Evolutionary conservation across 2,329 filamentous ascomycete genomes (phyloP), one percentile per base, ranked within the genome.

Genomic region (Aureobasidium uvarum): DNA sequence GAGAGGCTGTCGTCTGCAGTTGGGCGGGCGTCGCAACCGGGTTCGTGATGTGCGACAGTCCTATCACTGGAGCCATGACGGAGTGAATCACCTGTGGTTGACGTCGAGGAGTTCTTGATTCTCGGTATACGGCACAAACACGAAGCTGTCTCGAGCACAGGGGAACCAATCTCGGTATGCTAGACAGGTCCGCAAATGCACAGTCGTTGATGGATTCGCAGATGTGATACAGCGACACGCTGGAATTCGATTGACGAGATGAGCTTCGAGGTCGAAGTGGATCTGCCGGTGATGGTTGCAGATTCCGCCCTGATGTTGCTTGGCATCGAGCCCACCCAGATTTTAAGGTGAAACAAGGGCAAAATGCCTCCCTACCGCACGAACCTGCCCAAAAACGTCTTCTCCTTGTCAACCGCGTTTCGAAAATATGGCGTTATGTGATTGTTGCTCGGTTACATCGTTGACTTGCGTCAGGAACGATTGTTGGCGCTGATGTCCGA

Each of bases 1-100:
- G 85, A 76, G 78, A 87, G 75, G 66, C 83, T 75, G 70, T 84
- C 73, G 72, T 84, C 78, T 73, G 82, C 74, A 95, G 82, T 76
- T 94, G 90, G 39, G 85, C 83, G n/a, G 86, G 80, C 36, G 89
- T 89, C 18, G 88, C 89, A 56, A 94, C 82, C 25, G 89, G 85
- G 68, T 94, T 93, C 7, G 84, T 81, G 70, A 93, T 83, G 70
- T 79, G 75, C 10, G 77, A 78, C 23, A 73, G 70, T 68, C 74
- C 75, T 66, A 72, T 72, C 45, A 69, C 62, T 11, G 67, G 67
- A 50, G 71, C 68, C 71, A 74, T 74, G 43, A 25, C 45, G 54
- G 7, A 33, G 28, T 18, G 52, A 58, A 25, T 48, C 28, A 48
- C 43, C 41, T 48, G 56, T 48, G 25, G 56, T 20, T 38, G 56